A percentile compares a stretch with the other conserved stretches of the same genome.
Evolutionary conservation across 106 monocot genomes (phyloP).

Genomic region (Dioscorea zingiberensis): DNA sequence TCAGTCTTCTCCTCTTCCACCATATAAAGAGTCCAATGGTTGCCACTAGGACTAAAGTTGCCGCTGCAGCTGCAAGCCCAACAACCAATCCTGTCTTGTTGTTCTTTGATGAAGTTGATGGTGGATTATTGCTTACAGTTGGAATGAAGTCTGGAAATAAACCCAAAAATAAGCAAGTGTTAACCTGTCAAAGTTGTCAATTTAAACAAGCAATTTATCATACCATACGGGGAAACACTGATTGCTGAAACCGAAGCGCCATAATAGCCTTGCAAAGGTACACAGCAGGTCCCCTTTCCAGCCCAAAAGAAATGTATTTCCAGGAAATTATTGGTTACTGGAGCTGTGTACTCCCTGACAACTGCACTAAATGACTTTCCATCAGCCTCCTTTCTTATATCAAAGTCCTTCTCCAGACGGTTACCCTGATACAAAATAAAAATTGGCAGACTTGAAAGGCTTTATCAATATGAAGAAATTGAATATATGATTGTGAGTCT

Average conservation of each 20-base stretch:
- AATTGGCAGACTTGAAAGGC: background rate
- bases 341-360: conserved; percentile 24
- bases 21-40: conserved; percentile 26
- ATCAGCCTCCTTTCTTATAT: conserved; percentile 60
- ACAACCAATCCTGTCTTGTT: conserved; percentile 39
- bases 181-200: background rate
- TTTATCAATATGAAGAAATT: background rate
- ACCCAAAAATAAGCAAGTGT: background rate
- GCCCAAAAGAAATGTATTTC: conserved; percentile 90
- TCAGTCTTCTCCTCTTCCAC: conserved; percentile 27
- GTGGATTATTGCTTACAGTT: conserved; percentile 37
- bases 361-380: conserved; percentile 38
- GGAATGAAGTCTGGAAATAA: conserved; percentile 47
- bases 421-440: conserved; percentile 35
- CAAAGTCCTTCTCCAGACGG: conserved; percentile 48
- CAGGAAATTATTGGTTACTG: conserved; percentile 59
- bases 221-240: conserved; percentile 57
- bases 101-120: conserved; percentile 22
- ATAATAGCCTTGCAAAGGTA: conserved; percentile 57
- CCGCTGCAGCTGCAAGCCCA: conserved; percentile 37
- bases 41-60: conserved; percentile 14
- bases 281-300: conserved; percentile 71
- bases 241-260: conserved; percentile 65
- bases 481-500: too few species aligned
- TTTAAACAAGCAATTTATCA: background rate